A percentile compares a stretch with the other conserved stretches of the same genome.
phyloP scores from a whole-genome alignment of 108 stramenopile species.

The Skeletonema marinoi region DNA sequence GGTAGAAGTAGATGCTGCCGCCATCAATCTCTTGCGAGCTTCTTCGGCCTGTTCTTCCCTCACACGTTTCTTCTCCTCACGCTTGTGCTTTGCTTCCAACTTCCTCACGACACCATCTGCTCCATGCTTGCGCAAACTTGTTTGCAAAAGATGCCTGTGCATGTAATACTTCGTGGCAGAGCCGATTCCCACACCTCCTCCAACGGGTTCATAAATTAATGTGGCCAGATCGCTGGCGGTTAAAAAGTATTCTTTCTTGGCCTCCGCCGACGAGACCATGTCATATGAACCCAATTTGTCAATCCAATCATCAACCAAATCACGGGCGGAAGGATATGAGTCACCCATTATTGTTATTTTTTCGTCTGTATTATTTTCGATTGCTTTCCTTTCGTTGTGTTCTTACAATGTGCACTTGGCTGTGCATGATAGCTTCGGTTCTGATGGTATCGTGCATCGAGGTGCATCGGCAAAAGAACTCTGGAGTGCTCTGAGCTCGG shows the following conservation, averaged over 20 bases:
- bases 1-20: neutral
- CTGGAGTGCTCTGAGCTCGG: no score
- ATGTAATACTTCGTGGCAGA: neutral
- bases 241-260: slow-evolving; percentile 8
- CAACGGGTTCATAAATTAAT: neutral
- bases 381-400: no score
- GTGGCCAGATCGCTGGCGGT: neutral
- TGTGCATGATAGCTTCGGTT: no score
- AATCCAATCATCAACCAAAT: neutral
- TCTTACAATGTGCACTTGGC: no score
- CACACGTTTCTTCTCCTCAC: slow-evolving; percentile 9
- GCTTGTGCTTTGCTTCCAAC: neutral
- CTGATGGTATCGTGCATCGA: no score
- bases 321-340: neutral
- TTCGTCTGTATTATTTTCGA: no score
- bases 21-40: slow-evolving; percentile 3
- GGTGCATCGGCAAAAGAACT: no score
- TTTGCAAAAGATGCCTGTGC: neutral
- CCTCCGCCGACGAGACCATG: neutral
- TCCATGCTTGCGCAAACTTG: neutral
- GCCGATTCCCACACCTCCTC: no score
- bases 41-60: slow-evolving; percentile 8
- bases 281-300: neutral
- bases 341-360: no score
- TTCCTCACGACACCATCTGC: neutral